phyloP scores from a whole-genome alignment of 495 filamentous ascomycete genomes.

The Penicillium nucicola region DNA sequence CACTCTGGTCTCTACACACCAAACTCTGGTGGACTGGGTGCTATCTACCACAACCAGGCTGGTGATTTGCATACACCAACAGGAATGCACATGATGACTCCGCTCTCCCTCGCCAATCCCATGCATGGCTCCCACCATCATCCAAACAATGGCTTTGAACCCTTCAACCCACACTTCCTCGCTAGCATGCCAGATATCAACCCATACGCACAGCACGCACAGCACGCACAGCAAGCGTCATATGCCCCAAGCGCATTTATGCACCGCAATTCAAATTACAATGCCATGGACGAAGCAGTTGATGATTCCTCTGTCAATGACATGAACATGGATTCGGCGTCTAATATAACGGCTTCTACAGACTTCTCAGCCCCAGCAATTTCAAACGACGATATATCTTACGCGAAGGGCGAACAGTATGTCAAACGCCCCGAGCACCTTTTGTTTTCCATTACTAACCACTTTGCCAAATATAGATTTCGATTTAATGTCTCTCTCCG shows the following conservation, averaged over 20 bases:
- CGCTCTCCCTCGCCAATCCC: slow-evolving; percentile 70
- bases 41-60: slow-evolving; percentile 76
- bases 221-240: slow-evolving; percentile 58
- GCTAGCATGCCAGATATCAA: slow-evolving; percentile 71
- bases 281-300: slow-evolving; percentile 64
- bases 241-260: slow-evolving; percentile 81
- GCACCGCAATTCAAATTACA: slow-evolving; percentile 72
- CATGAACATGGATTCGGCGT: slow-evolving; percentile 34
- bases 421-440: slow-evolving; percentile 8
- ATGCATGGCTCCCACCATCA: slow-evolving; percentile 51
- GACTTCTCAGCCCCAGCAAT: slow-evolving; percentile 23
- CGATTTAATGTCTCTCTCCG: slow-evolving; percentile 88
- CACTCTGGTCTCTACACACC: slow-evolving; percentile 86
- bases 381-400: slow-evolving; percentile 5
- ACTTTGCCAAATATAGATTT: slow-evolving; percentile 57
- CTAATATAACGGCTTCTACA: slow-evolving; percentile 25
- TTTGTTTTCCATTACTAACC: background rate
- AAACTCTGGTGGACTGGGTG: slow-evolving; percentile 79
- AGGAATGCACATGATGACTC: slow-evolving; percentile 74
- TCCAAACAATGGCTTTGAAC: slow-evolving; percentile 43
- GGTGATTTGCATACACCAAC: slow-evolving; percentile 90
- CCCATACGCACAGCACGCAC: slow-evolving; percentile 64
- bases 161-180: slow-evolving; percentile 59
- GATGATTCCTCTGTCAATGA: slow-evolving; percentile 59
- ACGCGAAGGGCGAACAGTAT: slow-evolving; percentile 49